A percentile compares a stretch with the other conserved stretches of the same genome.
Conservation (phyloP, 2,329 filamentous ascomycete genomes). For the Aspergillus sp. region DNA sequence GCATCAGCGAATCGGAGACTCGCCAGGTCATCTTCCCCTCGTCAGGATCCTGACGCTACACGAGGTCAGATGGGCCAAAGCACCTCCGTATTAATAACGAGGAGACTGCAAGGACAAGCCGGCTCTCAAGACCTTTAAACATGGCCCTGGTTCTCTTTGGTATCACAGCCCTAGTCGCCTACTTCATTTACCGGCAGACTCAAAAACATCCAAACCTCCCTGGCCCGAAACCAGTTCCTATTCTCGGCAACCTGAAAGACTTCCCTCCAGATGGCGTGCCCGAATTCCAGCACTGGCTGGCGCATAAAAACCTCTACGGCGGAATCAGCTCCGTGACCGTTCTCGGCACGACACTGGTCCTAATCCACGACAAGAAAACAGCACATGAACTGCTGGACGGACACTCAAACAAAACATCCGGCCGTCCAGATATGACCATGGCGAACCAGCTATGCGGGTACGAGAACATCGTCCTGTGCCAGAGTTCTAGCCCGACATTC, state of each 20-base stretch:
- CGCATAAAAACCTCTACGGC: constrained; percentile 41
- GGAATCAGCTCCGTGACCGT: constrained; percentile 34
- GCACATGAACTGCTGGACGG: constrained; percentile 34
- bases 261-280: constrained; percentile 40
- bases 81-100: no score
- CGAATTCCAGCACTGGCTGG: constrained; percentile 42
- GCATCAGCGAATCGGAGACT: no score
- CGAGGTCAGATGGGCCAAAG: no score
- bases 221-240: constrained; percentile 47
- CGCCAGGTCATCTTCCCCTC: no score
- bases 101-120: no score
- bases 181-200: not conserved
- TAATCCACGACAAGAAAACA: constrained; percentile 30
- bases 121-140: no score
- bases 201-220: constrained; percentile 31
- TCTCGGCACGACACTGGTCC: constrained; percentile 31
- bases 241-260: constrained; percentile 51
- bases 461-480: constrained; percentile 35
- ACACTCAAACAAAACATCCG: constrained; percentile 24
- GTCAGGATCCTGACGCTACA: no score
- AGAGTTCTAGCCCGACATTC: constrained; percentile 37
- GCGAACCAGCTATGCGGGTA: constrained; percentile 42
- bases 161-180: not conserved
- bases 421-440: constrained; percentile 27
- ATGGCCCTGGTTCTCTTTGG: no score